phyloP scores from a whole-genome alignment of 768 basidiomycete species.

The Cystobasidium onofrii region DNA sequence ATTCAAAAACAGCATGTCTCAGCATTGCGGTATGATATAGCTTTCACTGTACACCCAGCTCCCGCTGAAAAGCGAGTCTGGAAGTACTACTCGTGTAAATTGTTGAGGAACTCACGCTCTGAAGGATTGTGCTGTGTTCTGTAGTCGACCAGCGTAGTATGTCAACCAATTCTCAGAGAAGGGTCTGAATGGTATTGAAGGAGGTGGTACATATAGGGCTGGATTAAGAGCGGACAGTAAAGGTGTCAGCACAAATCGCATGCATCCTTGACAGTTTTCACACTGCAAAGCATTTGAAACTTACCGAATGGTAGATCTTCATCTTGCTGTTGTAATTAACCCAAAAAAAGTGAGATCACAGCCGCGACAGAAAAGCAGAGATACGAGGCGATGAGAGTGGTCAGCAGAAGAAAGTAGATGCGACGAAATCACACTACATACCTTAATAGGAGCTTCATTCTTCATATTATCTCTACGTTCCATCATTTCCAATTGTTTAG shows the following conservation, averaged over 20 bases:
- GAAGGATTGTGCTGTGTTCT: constrained; percentile 12
- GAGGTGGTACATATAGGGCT: constrained; percentile 11
- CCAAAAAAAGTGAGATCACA: too few species aligned
- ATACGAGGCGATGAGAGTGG: too few species aligned
- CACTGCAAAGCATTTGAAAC: too few species aligned
- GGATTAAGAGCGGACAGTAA: background rate
- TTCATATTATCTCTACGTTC: constrained; percentile 5
- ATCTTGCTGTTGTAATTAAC: constrained; percentile 9
- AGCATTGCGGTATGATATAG: too few species aligned
- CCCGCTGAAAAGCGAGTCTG: too few species aligned
- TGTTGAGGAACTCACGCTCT: constrained; percentile 12
- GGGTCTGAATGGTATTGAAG: background rate
- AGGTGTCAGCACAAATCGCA: background rate
- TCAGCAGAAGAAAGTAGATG: too few species aligned
- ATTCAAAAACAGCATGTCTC: too few species aligned
- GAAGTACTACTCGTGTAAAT: too few species aligned
- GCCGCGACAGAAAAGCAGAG: too few species aligned
- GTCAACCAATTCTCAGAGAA: constrained; percentile 6
- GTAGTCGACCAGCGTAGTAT: background rate
- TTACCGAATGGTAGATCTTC: constrained; percentile 16
- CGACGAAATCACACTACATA: background rate
- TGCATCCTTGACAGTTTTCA: too few species aligned
- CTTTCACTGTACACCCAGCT: too few species aligned
- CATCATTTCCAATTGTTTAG: constrained; percentile 20
- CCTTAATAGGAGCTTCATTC: constrained; percentile 2